These are phyloP conservation scores for Polychaeton citri DNA, from an alignment of 2,329 filamentous ascomycete genomes.

Conservation along the genomic window DNA sequence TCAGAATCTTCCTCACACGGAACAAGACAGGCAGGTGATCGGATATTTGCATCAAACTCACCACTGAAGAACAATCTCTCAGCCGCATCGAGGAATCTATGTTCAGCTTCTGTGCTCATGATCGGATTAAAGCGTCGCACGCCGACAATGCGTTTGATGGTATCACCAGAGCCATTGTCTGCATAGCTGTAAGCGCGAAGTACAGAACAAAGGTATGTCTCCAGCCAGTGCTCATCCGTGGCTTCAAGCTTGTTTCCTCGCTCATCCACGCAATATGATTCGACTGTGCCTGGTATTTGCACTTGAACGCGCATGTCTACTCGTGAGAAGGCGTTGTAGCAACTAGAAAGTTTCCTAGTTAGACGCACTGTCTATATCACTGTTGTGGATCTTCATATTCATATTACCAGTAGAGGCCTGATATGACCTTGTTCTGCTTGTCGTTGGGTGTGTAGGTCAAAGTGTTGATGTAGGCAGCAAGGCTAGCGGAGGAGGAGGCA, in stretches of 20 bases:
- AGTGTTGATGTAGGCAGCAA: constrained; percentile 97
- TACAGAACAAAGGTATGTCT: constrained; percentile 93
- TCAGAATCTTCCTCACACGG: no score
- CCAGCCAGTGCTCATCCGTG: constrained; percentile 88
- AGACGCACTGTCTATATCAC: constrained; percentile 8
- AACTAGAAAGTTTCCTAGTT: constrained; percentile 44
- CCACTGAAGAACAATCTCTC: constrained; percentile 92
- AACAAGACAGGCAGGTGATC: no score
- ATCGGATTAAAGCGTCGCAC: constrained; percentile 94
- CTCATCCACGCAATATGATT: constrained; percentile 96
- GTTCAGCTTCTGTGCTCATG: constrained; percentile 94
- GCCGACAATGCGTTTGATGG: constrained; percentile 94
- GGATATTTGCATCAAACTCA: no score
- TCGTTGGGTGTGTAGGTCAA: constrained; percentile 81
- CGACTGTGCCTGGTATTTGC: constrained; percentile 88
- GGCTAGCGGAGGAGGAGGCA: constrained; percentile 89
- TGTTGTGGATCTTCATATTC: constrained; percentile 1
- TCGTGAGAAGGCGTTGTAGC: constrained; percentile 98
- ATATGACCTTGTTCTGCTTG: constrained; percentile 77
- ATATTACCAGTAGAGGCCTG: constrained; percentile 85
- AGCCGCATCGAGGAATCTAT: constrained; percentile 86
- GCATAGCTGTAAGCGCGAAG: constrained; percentile 92
- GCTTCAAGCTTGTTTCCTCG: constrained; percentile 87
- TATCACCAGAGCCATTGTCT: constrained; percentile 85
- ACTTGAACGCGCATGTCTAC: constrained; percentile 98